These are phyloP conservation scores for Funneliformis mosseae DNA, from an alignment of 192 early-diverging fungal genomes.

Conservation along the genomic window DNA sequence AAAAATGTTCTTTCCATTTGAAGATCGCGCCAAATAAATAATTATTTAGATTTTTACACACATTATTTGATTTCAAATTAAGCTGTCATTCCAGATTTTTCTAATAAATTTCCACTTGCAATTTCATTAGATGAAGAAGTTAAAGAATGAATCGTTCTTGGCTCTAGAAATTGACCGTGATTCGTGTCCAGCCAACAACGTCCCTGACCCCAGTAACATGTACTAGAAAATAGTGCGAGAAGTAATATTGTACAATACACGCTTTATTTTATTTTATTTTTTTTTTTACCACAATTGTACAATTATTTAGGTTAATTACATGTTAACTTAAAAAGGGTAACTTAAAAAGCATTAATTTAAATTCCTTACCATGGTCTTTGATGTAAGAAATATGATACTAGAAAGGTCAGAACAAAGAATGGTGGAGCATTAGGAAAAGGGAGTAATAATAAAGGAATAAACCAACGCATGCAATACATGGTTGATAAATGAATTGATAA, in stretches of 20 bases:
- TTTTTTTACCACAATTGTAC: too few relatives aligned
- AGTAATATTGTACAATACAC: slow-evolving; percentile 59
- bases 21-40: neutral
- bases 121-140: slow-evolving; percentile 24
- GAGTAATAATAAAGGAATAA: slow-evolving; percentile 58
- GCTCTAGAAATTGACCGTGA: slow-evolving; percentile 40
- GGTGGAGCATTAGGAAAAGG: slow-evolving; percentile 64
- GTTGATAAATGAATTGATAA: too few relatives aligned
- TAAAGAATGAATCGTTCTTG: slow-evolving; percentile 30
- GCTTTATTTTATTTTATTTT: slow-evolving; percentile 37
- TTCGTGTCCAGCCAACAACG: slow-evolving; percentile 62
- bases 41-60: neutral
- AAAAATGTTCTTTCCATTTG: neutral
- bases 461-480: slow-evolving; percentile 65
- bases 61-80: neutral
- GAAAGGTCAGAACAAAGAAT: slow-evolving; percentile 55
- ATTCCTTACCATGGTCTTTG: slow-evolving; percentile 59
- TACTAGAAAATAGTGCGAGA: slow-evolving; percentile 57
- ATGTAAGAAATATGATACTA: slow-evolving; percentile 60
- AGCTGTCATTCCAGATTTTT: neutral
- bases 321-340: neutral
- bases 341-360: slow-evolving; percentile 7
- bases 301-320: neutral
- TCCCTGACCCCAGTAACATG: slow-evolving; percentile 65
- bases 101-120: slow-evolving; percentile 22